Evolutionary conservation across 768 basidiomycete species (phyloP), one percentile per base, ranked within the genome.

Genomic region (Stropharia rugosoannulata): DNA sequence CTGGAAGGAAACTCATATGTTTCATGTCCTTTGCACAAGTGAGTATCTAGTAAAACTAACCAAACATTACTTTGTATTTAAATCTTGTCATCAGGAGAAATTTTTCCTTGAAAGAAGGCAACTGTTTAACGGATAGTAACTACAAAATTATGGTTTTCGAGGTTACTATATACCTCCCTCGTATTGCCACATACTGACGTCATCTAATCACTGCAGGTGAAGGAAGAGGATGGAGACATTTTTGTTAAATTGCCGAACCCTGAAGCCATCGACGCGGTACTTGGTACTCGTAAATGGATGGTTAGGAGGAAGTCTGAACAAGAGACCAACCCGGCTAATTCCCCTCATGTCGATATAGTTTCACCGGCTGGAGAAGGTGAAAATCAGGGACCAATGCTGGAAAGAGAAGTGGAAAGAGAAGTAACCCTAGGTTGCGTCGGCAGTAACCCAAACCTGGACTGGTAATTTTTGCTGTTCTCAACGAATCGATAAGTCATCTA

Each of bases 221-320:
- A 78, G 45, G 74, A 75, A 46, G 76, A 79, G 36, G 46, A 51
- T 18, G 66, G 66, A 0, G 70, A 73, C 10, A 62, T 77, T 25
- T 67, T 86, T n/a, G 58, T 80, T 9, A 69, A 84, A 3, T 77
- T 84, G 13, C 78, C 87, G 0, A 83, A 84, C 0, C 77, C 79
- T 2, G 71, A 75, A 0, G 80, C 80, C 15, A 73, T 89, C 1
- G 84, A 89, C 61, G 75, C 72, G 0, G 74, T 83, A n/a, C 77
- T 90, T 25, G 86, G 84, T 1, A 87, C 82, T 4, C 75, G 74
- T 19, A 84, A 81, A 64, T 87, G 86, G 84, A 79, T 87, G 73
- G 74, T 86, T 15, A 75, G 73, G 52, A 75, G 73, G 52, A 76
- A 81, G 55, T 80, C 82, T 1, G 74, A 75, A 15, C 75, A 76